Evolutionary conservation across 192 early-diverging fungal genomes (phyloP).

Genomic region (Backusella westeae): DNA sequence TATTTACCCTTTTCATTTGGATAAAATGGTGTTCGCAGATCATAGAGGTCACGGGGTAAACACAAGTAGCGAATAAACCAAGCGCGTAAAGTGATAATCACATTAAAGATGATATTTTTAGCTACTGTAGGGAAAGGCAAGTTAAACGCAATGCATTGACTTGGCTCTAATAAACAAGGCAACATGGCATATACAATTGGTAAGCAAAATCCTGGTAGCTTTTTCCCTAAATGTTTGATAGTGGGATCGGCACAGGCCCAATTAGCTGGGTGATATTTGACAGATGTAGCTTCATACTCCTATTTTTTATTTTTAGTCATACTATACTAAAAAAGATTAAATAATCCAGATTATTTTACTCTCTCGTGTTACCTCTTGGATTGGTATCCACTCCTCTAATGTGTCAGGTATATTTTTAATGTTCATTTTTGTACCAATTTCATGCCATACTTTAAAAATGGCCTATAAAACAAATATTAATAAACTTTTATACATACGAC

Average conservation of each 20-base stretch:
- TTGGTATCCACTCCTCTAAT: slow-evolving; percentile 21
- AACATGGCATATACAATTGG: slow-evolving; percentile 25
- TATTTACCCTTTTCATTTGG: slow-evolving; percentile 28
- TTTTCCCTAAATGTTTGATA: slow-evolving; percentile 14
- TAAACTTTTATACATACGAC: too few species aligned
- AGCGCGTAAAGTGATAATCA: slow-evolving; percentile 19
- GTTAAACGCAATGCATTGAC: slow-evolving; percentile 18
- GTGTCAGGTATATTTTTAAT: slow-evolving; percentile 44
- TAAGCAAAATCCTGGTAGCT: neutral
- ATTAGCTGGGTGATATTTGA: slow-evolving; percentile 20
- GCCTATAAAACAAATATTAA: slow-evolving; percentile 22
- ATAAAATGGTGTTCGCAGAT: slow-evolving; percentile 30
- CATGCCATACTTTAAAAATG: slow-evolving; percentile 28
- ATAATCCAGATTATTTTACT: neutral
- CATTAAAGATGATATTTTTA: neutral
- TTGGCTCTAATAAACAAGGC: slow-evolving; percentile 28
- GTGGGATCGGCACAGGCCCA: slow-evolving; percentile 26
- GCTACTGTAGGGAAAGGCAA: slow-evolving; percentile 6
- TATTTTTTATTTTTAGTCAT: neutral
- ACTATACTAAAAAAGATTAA: neutral
- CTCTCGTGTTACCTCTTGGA: slow-evolving; percentile 32
- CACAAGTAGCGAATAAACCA: slow-evolving; percentile 37
- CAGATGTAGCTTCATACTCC: slow-evolving; percentile 26
- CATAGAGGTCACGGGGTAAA: slow-evolving; percentile 28
- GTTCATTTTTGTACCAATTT: slow-evolving; percentile 36